Evolutionary conservation across 2,329 filamentous ascomycete species (phyloP).

Genomic region (Fusarium sp.): DNA sequence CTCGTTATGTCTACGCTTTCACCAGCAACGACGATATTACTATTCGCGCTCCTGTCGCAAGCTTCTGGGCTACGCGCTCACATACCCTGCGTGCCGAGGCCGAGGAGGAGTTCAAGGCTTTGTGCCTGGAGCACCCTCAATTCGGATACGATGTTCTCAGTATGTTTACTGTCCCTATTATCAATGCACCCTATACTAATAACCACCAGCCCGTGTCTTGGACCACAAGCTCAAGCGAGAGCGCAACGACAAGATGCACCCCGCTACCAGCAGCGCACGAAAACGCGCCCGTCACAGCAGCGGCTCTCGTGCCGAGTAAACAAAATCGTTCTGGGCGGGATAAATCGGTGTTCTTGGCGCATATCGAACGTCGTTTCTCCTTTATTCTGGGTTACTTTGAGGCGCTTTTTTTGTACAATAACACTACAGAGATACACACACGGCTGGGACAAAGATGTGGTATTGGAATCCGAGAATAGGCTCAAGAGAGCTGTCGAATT

Average conservation of each 20-base stretch:
- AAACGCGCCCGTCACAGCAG: slow-evolving; percentile 69
- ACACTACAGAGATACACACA: not conserved
- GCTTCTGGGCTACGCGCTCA: slow-evolving; percentile 47
- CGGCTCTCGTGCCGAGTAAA: slow-evolving; percentile 39
- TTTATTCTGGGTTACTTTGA: slow-evolving; percentile 21
- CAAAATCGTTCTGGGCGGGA: too few relatives aligned
- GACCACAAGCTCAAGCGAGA: slow-evolving; percentile 76
- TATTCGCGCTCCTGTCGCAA: slow-evolving; percentile 43
- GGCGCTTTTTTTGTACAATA: slow-evolving; percentile 2
- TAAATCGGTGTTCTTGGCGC: not conserved
- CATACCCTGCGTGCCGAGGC: slow-evolving; percentile 88
- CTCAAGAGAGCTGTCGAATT: not conserved
- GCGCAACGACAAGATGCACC: slow-evolving; percentile 69
- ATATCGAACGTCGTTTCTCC: not conserved
- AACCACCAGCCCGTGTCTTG: slow-evolving; percentile 73
- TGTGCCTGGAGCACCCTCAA: slow-evolving; percentile 90
- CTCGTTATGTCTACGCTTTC: slow-evolving; percentile 65
- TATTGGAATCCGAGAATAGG: not conserved
- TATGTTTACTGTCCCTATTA: too few relatives aligned
- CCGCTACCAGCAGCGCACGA: slow-evolving; percentile 61
- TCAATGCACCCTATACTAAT: too few relatives aligned
- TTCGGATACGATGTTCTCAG: slow-evolving; percentile 94
- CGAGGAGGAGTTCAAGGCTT: slow-evolving; percentile 82
- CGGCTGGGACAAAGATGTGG: not conserved
- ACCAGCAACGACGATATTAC: slow-evolving; percentile 35